Evolutionary conservation across 2,329 filamentous ascomycete genomes (phyloP), one percentile per base, ranked within the genome.

Genomic region (Fusarium sarcochroum): DNA sequence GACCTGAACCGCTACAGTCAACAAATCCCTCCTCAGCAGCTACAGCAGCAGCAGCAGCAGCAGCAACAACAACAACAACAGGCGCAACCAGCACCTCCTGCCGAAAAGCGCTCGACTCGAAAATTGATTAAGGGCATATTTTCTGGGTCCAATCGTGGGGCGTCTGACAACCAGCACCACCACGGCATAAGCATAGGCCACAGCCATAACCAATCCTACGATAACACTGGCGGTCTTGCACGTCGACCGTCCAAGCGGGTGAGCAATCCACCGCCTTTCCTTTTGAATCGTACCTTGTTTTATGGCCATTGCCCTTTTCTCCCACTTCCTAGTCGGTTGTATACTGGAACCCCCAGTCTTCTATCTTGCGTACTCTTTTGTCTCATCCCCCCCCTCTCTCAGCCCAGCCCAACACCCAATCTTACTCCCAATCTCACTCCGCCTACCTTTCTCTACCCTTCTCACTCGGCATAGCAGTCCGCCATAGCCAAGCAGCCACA

Each of bases 161-260:
- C 63, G 44, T 71, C 71, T 45, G 67, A 74, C 45, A 50, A 63
- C 54, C 73, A 74, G 53, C 73, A 77, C 53, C 72, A 73, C 65
- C 76, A 73, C 41, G 74, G 54, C 73, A 73, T 58, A 68, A 74
- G 61, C 76, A 76, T 46, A 67, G 69, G 56, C 73, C 76, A 66
- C 72, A 63, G 55, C 45, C 64, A 70, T 35, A 69, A 70, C 41
- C 62, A 65, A 45, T 75, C 80, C 53, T 85, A 86, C 81, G 84
- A 86, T 73, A 85, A 84, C 73, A 81, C 80, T 61, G 69, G 78
- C 47, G 82, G 83, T 50, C 77, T 89, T 47, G 81, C 78, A 68
- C 87, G 87, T 67, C 82, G 86, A 69, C 82, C 84, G 32, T 90
- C 88, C 44, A 89, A 87, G 80, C 83, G 87, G 73, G 79, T 85